Base-by-base conservation (phyloP, 2,329 filamentous ascomycete species). In the Lizonia empirigonia region DNA sequence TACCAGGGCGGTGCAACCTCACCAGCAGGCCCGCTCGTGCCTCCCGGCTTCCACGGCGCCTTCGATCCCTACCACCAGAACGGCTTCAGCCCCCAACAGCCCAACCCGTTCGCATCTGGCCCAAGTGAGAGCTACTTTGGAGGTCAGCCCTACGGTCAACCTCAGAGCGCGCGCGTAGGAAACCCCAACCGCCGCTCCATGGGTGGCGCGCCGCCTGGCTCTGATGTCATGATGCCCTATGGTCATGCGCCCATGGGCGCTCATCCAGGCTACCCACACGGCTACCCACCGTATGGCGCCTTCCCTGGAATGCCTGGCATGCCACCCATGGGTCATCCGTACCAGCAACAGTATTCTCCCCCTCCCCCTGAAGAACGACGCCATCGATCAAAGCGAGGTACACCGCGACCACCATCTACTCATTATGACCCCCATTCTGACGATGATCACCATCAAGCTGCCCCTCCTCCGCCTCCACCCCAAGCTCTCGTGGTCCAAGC, bases 51-150 rank as follows among this genome's bases (percentile, higher is more conserved):
- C 37, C 64, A 71, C 27, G 71, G 77, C 49, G 63, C 69, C 5
- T 76, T 76, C 50, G 76, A 74, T 48, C 63, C 65, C 10, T 59
- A 62, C 46, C 70, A 72, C 45, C 66, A 63, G n/a, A 34, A 34
- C 27, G 38, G 41, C 34, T 69, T 68, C 45, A 55, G 61, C n/a
- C 64, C 58, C 18, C 53, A 53, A 35, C 56, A 51, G 29, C 54
- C 57, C 5, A 77, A 76, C 50, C 75, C 75, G 1, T 77, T 77
- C 53, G 60, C 71, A 9, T 58, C 70, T 9, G 55, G 53, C 2
- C 68, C 67, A 27, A 55, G 58, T 18, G 57, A 52, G 35, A 68
- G 73, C 56, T 78, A 77, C 60, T 77, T 77, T 44, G 56, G 56
- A 12, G 56, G 59, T 12, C 59, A 59, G 5, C 23, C 23, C 38